phyloP scores from a whole-genome alignment of 129 eudicot species.

The Sambucus nigra region DNA sequence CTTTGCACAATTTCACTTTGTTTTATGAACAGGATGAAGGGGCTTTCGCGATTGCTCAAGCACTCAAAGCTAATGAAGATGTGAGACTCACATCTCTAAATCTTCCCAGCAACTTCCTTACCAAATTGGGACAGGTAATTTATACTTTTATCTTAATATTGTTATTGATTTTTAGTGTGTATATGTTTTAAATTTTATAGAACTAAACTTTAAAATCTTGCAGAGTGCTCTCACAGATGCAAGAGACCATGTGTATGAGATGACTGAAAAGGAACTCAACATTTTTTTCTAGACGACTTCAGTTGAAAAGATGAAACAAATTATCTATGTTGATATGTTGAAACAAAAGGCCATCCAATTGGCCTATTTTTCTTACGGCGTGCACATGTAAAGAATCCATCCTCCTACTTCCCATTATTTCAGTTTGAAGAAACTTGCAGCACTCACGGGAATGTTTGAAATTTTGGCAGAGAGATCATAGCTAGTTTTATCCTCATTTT shows the following conservation, averaged over 20 bases:
- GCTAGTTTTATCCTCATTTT: no score
- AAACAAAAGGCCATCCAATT: background rate
- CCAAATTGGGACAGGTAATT: slow-evolving; percentile 85
- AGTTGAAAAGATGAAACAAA: background rate
- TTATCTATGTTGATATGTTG: background rate
- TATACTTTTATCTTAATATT: background rate
- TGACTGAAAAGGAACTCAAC: slow-evolving; percentile 80
- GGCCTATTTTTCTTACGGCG: background rate
- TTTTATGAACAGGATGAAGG: slow-evolving; percentile 68
- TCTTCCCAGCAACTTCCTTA: slow-evolving; percentile 74
- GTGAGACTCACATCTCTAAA: slow-evolving; percentile 68
- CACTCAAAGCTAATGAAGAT: slow-evolving; percentile 91
- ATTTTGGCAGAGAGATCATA: slow-evolving; percentile 38
- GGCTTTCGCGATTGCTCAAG: slow-evolving; percentile 93
- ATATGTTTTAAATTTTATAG: background rate
- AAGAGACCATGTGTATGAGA: slow-evolving; percentile 82
- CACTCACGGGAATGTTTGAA: slow-evolving; percentile 18
- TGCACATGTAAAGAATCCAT: background rate
- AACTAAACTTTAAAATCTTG: slow-evolving; percentile 14
- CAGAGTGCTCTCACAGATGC: slow-evolving; percentile 95
- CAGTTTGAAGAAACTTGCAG: slow-evolving; percentile 8
- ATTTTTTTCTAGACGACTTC: slow-evolving; percentile 38
- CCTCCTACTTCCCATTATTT: slow-evolving; percentile 3
- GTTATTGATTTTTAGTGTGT: background rate
- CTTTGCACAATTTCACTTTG: slow-evolving; percentile 7